Percentiles rank a stretch among this genome's conserved stretches.
Evolutionary conservation across 331 rosid species (phyloP).

Genomic region (Acacia pycnantha): DNA sequence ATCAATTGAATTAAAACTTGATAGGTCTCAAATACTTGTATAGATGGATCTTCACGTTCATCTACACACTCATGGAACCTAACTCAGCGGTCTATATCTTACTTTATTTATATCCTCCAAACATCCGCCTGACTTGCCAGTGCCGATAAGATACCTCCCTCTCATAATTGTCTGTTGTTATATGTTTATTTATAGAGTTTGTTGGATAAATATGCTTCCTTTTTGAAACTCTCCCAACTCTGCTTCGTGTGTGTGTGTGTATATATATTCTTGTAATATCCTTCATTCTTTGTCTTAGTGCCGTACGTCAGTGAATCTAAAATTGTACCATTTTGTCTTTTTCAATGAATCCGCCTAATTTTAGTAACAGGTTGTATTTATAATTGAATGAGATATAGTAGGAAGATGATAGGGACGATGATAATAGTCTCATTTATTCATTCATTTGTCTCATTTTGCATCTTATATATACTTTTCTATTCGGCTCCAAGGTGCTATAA

Average conservation of each 20-base stretch:
- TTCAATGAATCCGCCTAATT: not conserved
- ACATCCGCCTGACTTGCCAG: too few species aligned
- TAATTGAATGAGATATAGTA: not conserved
- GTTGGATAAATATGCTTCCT: not conserved
- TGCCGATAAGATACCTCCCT: too few species aligned
- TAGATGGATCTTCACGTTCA: too few species aligned
- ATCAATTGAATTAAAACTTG: too few species aligned
- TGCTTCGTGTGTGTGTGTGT: not conserved
- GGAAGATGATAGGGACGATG: not conserved
- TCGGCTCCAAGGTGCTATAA: not conserved
- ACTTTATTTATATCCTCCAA: too few species aligned
- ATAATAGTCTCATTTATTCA: too few species aligned
- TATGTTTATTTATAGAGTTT: not conserved
- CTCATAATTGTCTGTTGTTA: not conserved
- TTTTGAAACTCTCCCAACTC: not conserved
- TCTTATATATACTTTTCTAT: not conserved
- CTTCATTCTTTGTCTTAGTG: not conserved
- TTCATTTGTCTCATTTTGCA: not conserved
- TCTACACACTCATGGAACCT: too few species aligned
- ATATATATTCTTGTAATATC: too few species aligned
- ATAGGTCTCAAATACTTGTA: too few species aligned
- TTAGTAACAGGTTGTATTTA: not conserved
- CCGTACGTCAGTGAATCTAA: not conserved
- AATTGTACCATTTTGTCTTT: not conserved
- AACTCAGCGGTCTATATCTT: too few species aligned